A percentile compares a stretch with the other conserved stretches of the same genome.
phyloP scores from a whole-genome alignment of 371 early-diverging fungal species.

The Lichtheimia corymbifera region DNA sequence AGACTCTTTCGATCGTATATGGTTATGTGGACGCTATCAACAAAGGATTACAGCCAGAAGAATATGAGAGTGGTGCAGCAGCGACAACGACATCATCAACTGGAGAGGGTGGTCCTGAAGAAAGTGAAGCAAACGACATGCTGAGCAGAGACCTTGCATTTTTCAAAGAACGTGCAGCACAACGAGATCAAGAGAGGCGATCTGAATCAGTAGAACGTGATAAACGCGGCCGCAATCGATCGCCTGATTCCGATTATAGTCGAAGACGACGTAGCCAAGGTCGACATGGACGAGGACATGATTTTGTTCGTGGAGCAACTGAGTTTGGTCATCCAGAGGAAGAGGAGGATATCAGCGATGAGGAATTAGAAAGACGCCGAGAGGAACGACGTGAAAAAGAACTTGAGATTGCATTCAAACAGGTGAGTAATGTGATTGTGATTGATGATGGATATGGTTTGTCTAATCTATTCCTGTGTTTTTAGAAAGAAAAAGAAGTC shows the following conservation, averaged over 20 bases:
- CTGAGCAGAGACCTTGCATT: conserved; percentile 64
- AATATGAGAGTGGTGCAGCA: not conserved
- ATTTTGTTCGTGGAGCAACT: conserved; percentile 29
- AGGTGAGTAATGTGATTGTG: conserved; percentile 36
- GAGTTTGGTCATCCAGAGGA: conserved; percentile 21
- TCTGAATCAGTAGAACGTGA: conserved; percentile 35
- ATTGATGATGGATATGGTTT: not conserved
- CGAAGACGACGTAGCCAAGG: conserved; percentile 29
- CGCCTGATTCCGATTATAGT: conserved; percentile 20
- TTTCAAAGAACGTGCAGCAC: conserved; percentile 66
- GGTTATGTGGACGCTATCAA: conserved; percentile 47
- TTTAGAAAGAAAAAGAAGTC: conserved; percentile 67
- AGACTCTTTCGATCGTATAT: conserved; percentile 32
- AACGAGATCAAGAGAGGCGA: conserved; percentile 55
- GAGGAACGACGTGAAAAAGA: conserved; percentile 69
- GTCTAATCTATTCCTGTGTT: not conserved
- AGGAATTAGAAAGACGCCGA: conserved; percentile 67
- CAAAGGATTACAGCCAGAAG: conserved; percentile 32
- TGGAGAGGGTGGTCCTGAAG: conserved; percentile 1
- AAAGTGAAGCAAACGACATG: conserved; percentile 45
- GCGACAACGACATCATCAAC: conserved; percentile 1
- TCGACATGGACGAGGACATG: conserved; percentile 20
- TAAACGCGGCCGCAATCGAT: conserved; percentile 20
- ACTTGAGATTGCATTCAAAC: conserved; percentile 64
- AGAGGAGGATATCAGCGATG: conserved; percentile 55